Evolutionary conservation across 148 eudicot genomes (phyloP).

Genomic region (Fagopyrum homotropicum): DNA sequence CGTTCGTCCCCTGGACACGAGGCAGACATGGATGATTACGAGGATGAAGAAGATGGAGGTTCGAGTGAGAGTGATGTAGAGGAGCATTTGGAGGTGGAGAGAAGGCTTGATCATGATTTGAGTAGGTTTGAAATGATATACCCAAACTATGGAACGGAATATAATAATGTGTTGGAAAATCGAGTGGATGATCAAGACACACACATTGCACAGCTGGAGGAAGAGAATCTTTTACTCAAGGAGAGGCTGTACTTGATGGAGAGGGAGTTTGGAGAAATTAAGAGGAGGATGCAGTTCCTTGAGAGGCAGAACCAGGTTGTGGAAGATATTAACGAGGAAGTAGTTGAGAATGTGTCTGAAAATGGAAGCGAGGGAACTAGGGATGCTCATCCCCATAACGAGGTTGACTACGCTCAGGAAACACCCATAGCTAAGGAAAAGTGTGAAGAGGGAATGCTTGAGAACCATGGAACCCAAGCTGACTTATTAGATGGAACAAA

Average conservation of each 20-base stretch:
- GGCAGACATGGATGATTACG: conserved; percentile 55
- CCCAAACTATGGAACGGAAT: conserved; percentile 47
- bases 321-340: conserved; percentile 55
- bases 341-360: conserved; percentile 73
- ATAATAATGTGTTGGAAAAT: conserved; percentile 61
- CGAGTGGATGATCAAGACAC: conserved; percentile 96
- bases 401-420: conserved; percentile 23
- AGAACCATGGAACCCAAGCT: conserved; percentile 3
- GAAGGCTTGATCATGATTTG: conserved; percentile 90
- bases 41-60: conserved; percentile 67
- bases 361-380: conserved; percentile 59
- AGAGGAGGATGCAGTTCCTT: conserved; percentile 63
- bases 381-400: conserved; percentile 37
- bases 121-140: conserved; percentile 92
- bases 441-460: not conserved
- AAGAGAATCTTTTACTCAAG: conserved; percentile 81
- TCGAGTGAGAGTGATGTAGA: conserved; percentile 95
- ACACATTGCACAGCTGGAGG: conserved; percentile 80
- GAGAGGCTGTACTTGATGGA: conserved; percentile 88
- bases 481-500: not conserved
- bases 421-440: conserved; percentile 13
- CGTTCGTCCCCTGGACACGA: conserved; percentile 60
- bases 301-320: conserved; percentile 55
- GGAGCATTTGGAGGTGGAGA: conserved; percentile 96
- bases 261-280: conserved; percentile 74